Percentiles rank a stretch among this genome's conserved stretches.
These are phyloP conservation scores for Aspergillus fructus DNA, from an alignment of 2,329 filamentous ascomycete genomes.

Conservation along the genomic window DNA sequence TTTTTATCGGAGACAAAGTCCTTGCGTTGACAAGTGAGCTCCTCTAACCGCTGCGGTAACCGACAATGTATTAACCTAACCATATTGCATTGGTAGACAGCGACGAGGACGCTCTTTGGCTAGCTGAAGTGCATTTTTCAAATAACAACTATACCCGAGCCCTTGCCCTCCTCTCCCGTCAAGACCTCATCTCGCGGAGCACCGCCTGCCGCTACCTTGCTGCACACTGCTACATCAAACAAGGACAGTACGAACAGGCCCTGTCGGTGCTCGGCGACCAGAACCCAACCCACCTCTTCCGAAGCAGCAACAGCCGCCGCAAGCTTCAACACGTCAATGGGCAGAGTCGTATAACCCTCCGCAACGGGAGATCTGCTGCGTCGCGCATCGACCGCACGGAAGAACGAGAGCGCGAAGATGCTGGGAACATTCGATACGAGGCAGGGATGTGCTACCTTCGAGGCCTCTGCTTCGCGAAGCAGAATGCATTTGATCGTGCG, in stretches of 20 bases:
- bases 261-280: conserved; percentile 83
- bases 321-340: conserved; percentile 69
- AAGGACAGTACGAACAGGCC: conserved; percentile 85
- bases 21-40: conserved; percentile 82
- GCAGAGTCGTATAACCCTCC: conserved; percentile 50
- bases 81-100: conserved; percentile 60
- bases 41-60: conserved; percentile 11
- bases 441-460: conserved; percentile 96
- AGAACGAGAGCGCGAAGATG: conserved; percentile 66
- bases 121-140: conserved; percentile 96
- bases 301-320: conserved; percentile 64
- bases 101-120: conserved; percentile 92
- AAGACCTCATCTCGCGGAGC: conserved; percentile 74
- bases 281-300: conserved; percentile 86
- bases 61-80: conserved; percentile 4
- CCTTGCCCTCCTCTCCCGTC: conserved; percentile 77
- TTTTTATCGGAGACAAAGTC: conserved; percentile 96
- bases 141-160: conserved; percentile 94
- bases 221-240: conserved; percentile 91
- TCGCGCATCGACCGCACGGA: conserved; percentile 59
- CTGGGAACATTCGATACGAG: conserved; percentile 78
- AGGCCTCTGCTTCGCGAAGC: conserved; percentile 91
- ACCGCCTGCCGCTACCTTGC: conserved; percentile 89
- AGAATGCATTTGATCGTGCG: conserved; percentile 94
- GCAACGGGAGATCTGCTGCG: conserved; percentile 46